phyloP scores from a whole-genome alignment of 352 stramenopile species.

The Pythium utonaiense region DNA sequence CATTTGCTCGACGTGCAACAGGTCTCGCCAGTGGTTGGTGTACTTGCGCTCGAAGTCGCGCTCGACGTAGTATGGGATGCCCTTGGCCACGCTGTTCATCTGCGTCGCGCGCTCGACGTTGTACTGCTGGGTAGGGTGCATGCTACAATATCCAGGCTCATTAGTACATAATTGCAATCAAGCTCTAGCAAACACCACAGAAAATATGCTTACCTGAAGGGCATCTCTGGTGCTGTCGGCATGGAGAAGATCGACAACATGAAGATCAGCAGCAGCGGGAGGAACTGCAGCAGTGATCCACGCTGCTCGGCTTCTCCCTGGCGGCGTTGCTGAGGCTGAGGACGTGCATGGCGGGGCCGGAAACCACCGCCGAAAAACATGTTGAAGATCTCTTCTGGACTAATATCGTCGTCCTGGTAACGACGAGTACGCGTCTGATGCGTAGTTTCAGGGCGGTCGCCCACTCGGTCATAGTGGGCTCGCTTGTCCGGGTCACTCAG shows the following conservation, averaged over 20 bases:
- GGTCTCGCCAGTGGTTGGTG: slow-evolving; percentile 80
- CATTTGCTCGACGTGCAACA: slow-evolving; percentile 82
- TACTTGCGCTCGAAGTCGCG: slow-evolving; percentile 85
- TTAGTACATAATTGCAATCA: too few species aligned
- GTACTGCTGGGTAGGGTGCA: slow-evolving; percentile 73
- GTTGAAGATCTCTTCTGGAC: slow-evolving; percentile 90
- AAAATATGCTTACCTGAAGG: slow-evolving; percentile 75
- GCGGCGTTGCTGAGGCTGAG: slow-evolving; percentile 36
- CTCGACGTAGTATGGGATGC: slow-evolving; percentile 87
- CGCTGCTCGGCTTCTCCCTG: slow-evolving; percentile 43
- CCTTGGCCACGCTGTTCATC: slow-evolving; percentile 80
- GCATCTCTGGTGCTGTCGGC: slow-evolving; percentile 59
- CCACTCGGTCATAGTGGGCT: slow-evolving; percentile 82
- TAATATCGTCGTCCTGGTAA: slow-evolving; percentile 83
- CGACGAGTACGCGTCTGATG: slow-evolving; percentile 34
- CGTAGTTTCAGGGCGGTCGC: slow-evolving; percentile 48
- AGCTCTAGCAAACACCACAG: too few species aligned
- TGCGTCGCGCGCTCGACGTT: slow-evolving; percentile 71
- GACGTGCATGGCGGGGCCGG: slow-evolving; percentile 42
- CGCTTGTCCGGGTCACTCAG: slow-evolving; percentile 88
- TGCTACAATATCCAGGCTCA: too few species aligned
- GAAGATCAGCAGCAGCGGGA: slow-evolving; percentile 85
- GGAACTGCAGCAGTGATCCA: slow-evolving; percentile 69
- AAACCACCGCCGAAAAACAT: slow-evolving; percentile 90
- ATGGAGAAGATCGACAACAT: slow-evolving; percentile 80